phyloP scores from a whole-genome alignment of 2,329 filamentous ascomycete genomes.

The Exophiala aquamarina region DNA sequence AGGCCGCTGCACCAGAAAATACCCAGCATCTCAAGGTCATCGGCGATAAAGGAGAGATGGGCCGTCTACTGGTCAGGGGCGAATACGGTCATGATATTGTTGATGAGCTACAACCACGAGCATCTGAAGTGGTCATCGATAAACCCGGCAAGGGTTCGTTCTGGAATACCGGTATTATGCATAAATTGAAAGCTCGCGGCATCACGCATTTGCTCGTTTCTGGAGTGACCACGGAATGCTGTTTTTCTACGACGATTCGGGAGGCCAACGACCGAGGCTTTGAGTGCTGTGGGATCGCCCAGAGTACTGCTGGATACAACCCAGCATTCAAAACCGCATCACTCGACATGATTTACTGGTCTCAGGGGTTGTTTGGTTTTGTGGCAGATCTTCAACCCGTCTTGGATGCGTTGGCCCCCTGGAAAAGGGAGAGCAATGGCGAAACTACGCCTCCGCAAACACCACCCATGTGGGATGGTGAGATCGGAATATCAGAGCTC shows the following conservation, averaged over 20 bases:
- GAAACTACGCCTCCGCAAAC: conserved; percentile 28
- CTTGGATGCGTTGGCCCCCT: conserved; percentile 21
- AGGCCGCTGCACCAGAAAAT: conserved; percentile 48
- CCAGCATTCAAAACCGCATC: conserved; percentile 36
- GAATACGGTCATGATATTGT: conserved; percentile 58
- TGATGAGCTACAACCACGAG: conserved; percentile 52
- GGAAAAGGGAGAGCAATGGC: conserved; percentile 17
- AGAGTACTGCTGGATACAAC: conserved; percentile 42
- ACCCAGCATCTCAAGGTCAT: conserved; percentile 48
- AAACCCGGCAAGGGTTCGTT: conserved; percentile 62
- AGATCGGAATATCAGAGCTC: conserved; percentile 45
- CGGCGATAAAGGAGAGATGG: conserved; percentile 54
- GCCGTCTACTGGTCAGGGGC: conserved; percentile 53
- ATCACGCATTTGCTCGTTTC: conserved; percentile 59
- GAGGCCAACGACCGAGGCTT: conserved; percentile 63
- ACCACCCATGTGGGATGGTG: conserved; percentile 38
- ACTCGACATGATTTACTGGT: conserved; percentile 38
- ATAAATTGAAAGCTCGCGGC: conserved; percentile 53
- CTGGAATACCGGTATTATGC: conserved; percentile 57
- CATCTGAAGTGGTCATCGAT: conserved; percentile 56
- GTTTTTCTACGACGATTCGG: conserved; percentile 56
- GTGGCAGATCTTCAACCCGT: conserved; percentile 31
- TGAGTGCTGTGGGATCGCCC: conserved; percentile 55
- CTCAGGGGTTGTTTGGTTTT: conserved; percentile 39
- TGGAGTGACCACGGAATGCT: conserved; percentile 61